Evolutionary conservation across 305 asterid species (phyloP).

Genomic region (Ruellia speciosa): DNA sequence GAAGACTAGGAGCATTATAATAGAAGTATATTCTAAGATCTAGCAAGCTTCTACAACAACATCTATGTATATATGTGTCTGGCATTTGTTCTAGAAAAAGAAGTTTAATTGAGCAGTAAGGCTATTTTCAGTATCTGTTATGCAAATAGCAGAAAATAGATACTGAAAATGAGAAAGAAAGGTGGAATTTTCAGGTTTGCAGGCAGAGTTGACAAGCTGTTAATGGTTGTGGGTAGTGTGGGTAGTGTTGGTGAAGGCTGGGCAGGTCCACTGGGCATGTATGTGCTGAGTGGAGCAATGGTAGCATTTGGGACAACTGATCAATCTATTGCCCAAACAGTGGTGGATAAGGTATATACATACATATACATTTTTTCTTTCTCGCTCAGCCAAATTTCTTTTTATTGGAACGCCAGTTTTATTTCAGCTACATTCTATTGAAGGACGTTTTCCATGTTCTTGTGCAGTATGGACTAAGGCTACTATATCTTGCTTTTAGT

Average conservation of each 20-base stretch:
- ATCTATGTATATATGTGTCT: too few species aligned
- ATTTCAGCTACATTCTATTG: neutral
- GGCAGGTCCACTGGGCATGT: slow-evolving; percentile 37
- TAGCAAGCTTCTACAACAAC: too few species aligned
- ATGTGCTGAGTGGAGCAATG: slow-evolving; percentile 35
- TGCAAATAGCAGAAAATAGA: too few species aligned
- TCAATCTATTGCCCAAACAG: slow-evolving; percentile 25
- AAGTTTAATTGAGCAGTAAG: too few species aligned
- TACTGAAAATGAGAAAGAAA: slow-evolving; percentile 22
- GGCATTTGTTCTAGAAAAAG: too few species aligned
- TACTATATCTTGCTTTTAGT: slow-evolving; percentile 45
- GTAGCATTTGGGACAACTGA: slow-evolving; percentile 39
- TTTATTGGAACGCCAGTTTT: neutral
- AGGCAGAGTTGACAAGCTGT: slow-evolving; percentile 32
- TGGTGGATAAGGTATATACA: slow-evolving; percentile 53
- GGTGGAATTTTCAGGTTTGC: slow-evolving; percentile 39
- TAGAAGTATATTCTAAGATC: too few species aligned
- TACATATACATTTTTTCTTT: neutral
- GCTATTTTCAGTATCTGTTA: neutral
- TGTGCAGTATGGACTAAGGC: slow-evolving; percentile 43
- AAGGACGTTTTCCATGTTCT: neutral
- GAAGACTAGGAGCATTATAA: too few species aligned
- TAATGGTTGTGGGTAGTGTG: slow-evolving; percentile 38
- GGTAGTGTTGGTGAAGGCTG: slow-evolving; percentile 46
- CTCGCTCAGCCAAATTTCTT: neutral